Percentiles rank a stretch among this genome's conserved stretches.
These are phyloP conservation scores for Mycosphaerella arachidis DNA, from an alignment of 2,329 filamentous ascomycete genomes.

Conservation along the genomic window DNA sequence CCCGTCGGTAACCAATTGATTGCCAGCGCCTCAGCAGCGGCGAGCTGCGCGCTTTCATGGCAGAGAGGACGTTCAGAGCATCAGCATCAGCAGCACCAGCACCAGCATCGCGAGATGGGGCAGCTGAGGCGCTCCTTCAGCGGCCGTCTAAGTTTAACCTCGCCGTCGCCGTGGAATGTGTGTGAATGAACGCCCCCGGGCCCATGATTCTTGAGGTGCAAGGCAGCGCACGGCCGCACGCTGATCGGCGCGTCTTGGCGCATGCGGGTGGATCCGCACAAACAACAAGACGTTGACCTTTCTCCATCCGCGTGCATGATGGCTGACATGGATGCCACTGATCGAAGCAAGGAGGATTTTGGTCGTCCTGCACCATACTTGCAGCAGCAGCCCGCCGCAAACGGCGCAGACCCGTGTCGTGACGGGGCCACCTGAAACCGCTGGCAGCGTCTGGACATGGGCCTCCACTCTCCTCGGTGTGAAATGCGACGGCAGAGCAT, in stretches of 20 bases:
- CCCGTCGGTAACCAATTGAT: conserved; percentile 11
- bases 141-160: conserved; percentile 11
- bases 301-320: conserved; percentile 20
- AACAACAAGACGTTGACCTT: conserved; percentile 10
- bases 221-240: background rate
- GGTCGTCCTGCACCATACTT: conserved; percentile 17
- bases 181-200: conserved; percentile 5
- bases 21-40: conserved; percentile 2
- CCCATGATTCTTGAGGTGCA: conserved; percentile 7
- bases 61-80: background rate
- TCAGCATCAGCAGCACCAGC: background rate
- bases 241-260: conserved; percentile 7
- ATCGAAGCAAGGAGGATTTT: conserved; percentile 26
- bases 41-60: background rate
- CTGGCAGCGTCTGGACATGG: conserved; percentile 6
- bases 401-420: conserved; percentile 8
- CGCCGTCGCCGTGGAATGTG: conserved; percentile 21
- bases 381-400: conserved; percentile 13
- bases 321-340: conserved; percentile 24
- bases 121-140: background rate
- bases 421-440: conserved; percentile 16
- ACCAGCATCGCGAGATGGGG: background rate
- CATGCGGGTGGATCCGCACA: background rate
- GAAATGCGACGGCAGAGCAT: conserved; percentile 13
- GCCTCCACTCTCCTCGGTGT: conserved; percentile 10